Percentiles rank a stretch among this genome's conserved stretches.
phyloP scores from a whole-genome alignment of 306 rosid species.

The Fragaria nilgerrensis region DNA sequence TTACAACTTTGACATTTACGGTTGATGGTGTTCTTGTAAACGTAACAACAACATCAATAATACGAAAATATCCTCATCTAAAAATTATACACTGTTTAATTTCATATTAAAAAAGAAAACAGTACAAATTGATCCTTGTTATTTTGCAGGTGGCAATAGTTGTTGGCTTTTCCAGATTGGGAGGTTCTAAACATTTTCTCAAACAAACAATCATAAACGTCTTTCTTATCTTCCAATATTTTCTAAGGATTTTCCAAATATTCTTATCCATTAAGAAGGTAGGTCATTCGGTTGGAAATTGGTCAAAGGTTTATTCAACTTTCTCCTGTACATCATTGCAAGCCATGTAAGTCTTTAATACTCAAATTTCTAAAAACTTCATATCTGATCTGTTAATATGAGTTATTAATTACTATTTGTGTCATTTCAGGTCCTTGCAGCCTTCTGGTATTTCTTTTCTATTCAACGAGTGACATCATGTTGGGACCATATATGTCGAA shows the following conservation, averaged over 20 bases:
- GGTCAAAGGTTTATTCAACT: conserved; percentile 10
- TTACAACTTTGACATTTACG: no score
- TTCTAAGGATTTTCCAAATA: conserved; percentile 16
- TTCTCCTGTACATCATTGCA: conserved; percentile 18
- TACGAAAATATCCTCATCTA: no score
- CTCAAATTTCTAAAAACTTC: no score
- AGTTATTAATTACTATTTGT: not conserved
- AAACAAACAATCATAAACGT: not conserved
- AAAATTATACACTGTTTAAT: no score
- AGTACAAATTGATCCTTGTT: not conserved
- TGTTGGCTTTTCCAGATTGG: not conserved
- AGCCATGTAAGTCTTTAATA: conserved; percentile 17
- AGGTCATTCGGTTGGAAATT: not conserved
- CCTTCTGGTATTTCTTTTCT: conserved; percentile 19
- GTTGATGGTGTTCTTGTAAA: no score
- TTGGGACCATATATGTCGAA: conserved; percentile 1
- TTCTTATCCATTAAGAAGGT: not conserved
- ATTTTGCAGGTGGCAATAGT: conserved; percentile 18
- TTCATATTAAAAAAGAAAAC: no score
- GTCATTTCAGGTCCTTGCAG: conserved; percentile 6
- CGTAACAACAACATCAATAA: no score
- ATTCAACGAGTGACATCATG: not conserved
- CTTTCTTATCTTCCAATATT: conserved; percentile 23
- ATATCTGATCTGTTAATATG: not conserved
- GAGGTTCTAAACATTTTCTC: not conserved